Evolutionary conservation across 345 rosid species (phyloP), one percentile per base, ranked within the genome.

Genomic region (Hibiscus tridactylites): DNA sequence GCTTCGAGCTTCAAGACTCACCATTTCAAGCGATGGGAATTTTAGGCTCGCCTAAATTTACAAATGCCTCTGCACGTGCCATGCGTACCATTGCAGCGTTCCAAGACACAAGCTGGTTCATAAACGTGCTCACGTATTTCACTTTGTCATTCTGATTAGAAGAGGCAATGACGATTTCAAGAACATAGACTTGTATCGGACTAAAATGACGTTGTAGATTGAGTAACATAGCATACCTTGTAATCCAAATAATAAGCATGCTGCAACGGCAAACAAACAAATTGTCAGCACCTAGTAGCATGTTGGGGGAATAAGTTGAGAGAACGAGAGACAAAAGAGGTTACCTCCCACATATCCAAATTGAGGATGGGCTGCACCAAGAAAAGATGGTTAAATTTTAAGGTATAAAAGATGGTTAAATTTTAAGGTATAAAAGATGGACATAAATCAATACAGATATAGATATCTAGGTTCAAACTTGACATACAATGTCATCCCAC

Each of bases 261-360:
- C 98, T 94, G 92, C 84, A 83, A 79, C 57, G 49, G 65, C 21
- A 76, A 24, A 65, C 1, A 58, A 28, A 74, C 62, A 52, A 66
- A 4, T 12, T 19, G 50, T 60, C 60, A 61, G 9, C 35, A 6
- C 37, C 64, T 28, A 17, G 39, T 26, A 24, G 24, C 12, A 3
- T 24, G 44, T 39, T 6, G 26, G 57, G 24, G 3, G 46, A 24
- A 70, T 12, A 15, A 33, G 11, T 31, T 3, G 17, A 70, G 53
- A 39, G 29, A 19, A n/a, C 5, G n/a, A 21, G 73, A 70, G 77
- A 73, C 49, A 70, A 4, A 73, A 68, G 46, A 62, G 50, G 77
- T 84, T 84, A 91, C 98, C 91, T 94, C 97, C 97, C 98, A 91
- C 84, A 87, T 79, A 81, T 94, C 98, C 79, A 94, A 83, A 79